Evolutionary conservation across 176 grass and related monocot genomes (phyloP).

Genomic region (Elaeis guineensis): DNA sequence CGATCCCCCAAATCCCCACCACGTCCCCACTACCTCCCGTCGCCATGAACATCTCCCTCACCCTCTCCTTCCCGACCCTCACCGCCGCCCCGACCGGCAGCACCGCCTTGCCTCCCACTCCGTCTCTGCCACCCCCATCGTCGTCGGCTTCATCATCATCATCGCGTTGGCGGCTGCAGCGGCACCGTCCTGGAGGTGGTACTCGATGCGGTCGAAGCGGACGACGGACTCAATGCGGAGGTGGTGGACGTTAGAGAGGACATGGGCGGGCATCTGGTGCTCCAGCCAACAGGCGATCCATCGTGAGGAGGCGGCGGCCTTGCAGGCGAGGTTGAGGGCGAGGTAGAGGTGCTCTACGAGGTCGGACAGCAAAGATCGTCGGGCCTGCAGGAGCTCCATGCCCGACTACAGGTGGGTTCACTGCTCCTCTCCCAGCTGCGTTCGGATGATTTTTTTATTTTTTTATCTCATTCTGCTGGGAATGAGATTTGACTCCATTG

Average conservation of each 20-base stretch:
- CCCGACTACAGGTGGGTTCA: no score
- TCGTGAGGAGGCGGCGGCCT: constrained; percentile 46
- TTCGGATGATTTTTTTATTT: no score
- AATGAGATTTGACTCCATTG: no score
- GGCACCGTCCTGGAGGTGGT: constrained; percentile 54
- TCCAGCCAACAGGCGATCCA: constrained; percentile 77
- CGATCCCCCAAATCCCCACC: constrained; percentile 87
- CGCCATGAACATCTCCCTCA: constrained; percentile 85
- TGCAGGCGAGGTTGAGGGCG: constrained; percentile 72
- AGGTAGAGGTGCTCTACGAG: constrained; percentile 48
- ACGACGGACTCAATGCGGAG: constrained; percentile 61
- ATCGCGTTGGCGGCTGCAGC: not conserved
- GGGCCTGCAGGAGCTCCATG: constrained; percentile 32
- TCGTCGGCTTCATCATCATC: constrained; percentile 25
- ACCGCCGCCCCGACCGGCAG: constrained; percentile 34
- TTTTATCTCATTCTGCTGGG: no score
- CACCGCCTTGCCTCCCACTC: not conserved
- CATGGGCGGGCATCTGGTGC: constrained; percentile 59
- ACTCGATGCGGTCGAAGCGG: constrained; percentile 64
- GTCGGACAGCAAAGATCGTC: constrained; percentile 45
- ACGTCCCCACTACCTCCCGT: constrained; percentile 32
- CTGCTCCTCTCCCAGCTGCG: no score
- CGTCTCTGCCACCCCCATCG: constrained; percentile 18
- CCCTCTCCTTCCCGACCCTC: constrained; percentile 60
- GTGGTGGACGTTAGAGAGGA: constrained; percentile 52